These are phyloP conservation scores for Tetratostichococcus sp. DNA, from an alignment of 139 green algal species.

Conservation along the genomic window DNA sequence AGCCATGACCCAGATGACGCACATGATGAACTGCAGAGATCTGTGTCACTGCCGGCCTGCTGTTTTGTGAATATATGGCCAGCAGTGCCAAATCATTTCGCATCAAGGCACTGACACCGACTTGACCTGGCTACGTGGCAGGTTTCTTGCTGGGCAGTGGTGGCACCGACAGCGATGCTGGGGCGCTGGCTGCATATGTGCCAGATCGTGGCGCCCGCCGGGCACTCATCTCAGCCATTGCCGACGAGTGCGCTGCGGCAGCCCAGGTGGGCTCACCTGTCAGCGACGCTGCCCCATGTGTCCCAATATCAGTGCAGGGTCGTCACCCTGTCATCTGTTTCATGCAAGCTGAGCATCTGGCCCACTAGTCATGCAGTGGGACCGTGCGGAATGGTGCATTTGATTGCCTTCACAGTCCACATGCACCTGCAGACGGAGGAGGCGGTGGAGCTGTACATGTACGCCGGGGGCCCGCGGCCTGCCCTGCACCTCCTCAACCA, in stretches of 20 bases:
- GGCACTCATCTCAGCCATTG: conserved; percentile 63
- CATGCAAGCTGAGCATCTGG: too few species aligned
- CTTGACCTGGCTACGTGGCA: not conserved
- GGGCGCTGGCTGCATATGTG: conserved; percentile 49
- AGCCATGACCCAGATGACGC: too few species aligned
- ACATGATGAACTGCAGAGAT: too few species aligned
- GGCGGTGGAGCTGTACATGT: conserved; percentile 82
- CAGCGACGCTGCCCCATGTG: too few species aligned
- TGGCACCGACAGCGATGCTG: conserved; percentile 26
- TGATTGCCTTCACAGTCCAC: too few species aligned
- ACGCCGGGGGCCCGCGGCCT: conserved; percentile 48
- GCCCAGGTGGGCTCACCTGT: conserved; percentile 59
- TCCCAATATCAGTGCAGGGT: too few species aligned
- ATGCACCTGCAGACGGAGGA: conserved; percentile 68
- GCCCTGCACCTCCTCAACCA: conserved; percentile 69
- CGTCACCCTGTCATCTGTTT: too few species aligned
- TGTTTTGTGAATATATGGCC: too few species aligned
- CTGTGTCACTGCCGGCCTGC: too few species aligned
- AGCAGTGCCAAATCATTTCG: too few species aligned
- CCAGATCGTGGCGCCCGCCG: conserved; percentile 36
- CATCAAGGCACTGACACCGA: not conserved
- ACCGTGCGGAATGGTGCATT: too few species aligned
- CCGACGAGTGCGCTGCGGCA: conserved; percentile 65
- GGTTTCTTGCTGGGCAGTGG: conserved; percentile 49
- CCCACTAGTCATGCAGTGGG: too few species aligned